Evolutionary conservation across 2,329 filamentous ascomycete species (phyloP).

Genomic region (Colletotrichum neosansevieriae): DNA sequence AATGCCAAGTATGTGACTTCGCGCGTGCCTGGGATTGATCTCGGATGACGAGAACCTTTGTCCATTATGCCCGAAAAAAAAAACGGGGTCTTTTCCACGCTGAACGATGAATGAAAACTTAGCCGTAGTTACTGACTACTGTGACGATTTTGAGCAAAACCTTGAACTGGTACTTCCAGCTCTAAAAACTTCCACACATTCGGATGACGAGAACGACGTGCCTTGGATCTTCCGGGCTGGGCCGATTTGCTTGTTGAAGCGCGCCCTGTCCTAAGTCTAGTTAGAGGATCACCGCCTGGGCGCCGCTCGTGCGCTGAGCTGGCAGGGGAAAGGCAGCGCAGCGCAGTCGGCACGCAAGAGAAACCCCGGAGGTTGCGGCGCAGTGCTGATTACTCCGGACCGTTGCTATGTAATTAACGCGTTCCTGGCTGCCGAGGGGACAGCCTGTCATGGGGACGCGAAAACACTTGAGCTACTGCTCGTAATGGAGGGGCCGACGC

Average conservation of each 20-base stretch:
- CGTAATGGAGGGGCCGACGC: constrained; percentile 23
- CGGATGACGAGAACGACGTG: not conserved
- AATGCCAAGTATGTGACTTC: too few species aligned
- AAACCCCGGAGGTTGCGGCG: not conserved
- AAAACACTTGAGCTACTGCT: constrained; percentile 18
- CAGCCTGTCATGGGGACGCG: constrained; percentile 27
- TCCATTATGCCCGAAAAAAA: too few species aligned
- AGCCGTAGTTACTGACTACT: too few species aligned
- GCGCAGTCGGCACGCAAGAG: constrained; percentile 1
- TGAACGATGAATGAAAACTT: too few species aligned
- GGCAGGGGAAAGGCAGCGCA: constrained; percentile 17
- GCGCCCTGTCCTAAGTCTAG: constrained; percentile 6
- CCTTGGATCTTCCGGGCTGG: not conserved
- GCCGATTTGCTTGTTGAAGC: not conserved
- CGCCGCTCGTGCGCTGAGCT: constrained; percentile 20
- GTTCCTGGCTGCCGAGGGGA: constrained; percentile 7
- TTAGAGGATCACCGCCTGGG: constrained; percentile 24
- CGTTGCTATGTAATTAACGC: constrained; percentile 7
- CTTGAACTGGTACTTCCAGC: too few species aligned
- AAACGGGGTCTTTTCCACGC: too few species aligned
- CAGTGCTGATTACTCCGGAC: not conserved
- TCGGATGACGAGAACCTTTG: not conserved
- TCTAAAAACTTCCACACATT: too few species aligned
- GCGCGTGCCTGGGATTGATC: not conserved
- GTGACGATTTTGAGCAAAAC: too few species aligned